Conservation (phyloP, 129 eudicot genomes). For the Pulicaria dysenterica region DNA sequence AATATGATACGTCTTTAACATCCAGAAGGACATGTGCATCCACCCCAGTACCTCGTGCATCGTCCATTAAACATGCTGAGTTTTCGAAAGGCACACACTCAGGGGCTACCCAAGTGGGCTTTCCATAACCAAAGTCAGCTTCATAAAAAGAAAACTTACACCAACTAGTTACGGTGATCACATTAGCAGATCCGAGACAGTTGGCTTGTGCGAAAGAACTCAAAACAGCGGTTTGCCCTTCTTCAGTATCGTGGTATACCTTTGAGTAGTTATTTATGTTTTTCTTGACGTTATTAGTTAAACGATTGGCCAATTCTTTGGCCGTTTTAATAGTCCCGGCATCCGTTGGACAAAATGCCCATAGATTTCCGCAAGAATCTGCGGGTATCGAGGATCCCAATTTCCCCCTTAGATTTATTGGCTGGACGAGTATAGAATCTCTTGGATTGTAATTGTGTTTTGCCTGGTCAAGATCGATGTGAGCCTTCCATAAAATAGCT, state of each 20-base stretch:
- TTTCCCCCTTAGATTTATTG: not conserved
- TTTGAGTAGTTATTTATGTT: not conserved
- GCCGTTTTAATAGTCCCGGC: not conserved
- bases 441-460: not conserved
- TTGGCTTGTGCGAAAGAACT: not conserved
- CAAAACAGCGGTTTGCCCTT: not conserved
- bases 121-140: not conserved
- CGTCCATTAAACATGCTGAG: not conserved
- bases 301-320: not conserved
- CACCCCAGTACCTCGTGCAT: not conserved
- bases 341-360: not conserved
- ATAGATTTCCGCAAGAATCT: not conserved
- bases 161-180: constrained; percentile 4
- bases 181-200: not conserved
- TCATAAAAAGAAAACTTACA: not conserved
- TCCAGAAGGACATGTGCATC: not conserved
- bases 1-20: not conserved
- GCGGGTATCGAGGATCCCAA: not conserved
- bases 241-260: not conserved
- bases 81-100: not conserved
- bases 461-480: not conserved
- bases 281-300: not conserved
- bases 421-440: not conserved
- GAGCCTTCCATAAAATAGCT: not conserved
- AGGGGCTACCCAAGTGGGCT: not conserved